A percentile compares a stretch with the other conserved stretches of the same genome.
These are phyloP conservation scores for Stephania japonica DNA, from an alignment of 164 flowering plant species.

Conservation along the genomic window DNA sequence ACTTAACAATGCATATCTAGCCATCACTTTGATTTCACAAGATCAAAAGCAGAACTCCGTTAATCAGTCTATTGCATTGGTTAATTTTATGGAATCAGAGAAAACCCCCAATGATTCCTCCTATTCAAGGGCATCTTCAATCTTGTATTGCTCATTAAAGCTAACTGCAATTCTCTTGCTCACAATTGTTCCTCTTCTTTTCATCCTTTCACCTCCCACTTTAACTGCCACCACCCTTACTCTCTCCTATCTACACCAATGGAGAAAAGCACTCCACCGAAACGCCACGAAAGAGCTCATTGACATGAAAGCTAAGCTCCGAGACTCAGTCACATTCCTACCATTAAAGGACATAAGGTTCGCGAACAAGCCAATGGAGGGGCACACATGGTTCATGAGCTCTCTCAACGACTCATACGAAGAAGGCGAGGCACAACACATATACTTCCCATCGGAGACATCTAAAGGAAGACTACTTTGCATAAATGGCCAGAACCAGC, in stretches of 20 bases:
- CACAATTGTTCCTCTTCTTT: background rate
- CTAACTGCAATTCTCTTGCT: background rate
- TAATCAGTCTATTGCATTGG: too few species aligned
- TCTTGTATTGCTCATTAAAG: background rate
- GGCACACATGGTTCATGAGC: constrained; percentile 96
- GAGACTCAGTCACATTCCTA: constrained; percentile 57
- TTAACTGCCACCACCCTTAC: background rate
- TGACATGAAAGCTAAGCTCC: constrained; percentile 33
- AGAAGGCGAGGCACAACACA: constrained; percentile 54
- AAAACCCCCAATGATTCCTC: too few species aligned
- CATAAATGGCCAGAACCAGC: constrained; percentile 47
- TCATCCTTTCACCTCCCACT: background rate
- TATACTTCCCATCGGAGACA: constrained; percentile 50
- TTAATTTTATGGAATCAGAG: too few species aligned
- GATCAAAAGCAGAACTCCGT: too few species aligned
- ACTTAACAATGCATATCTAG: background rate
- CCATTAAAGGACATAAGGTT: constrained; percentile 73
- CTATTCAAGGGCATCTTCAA: background rate
- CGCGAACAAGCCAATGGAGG: constrained; percentile 35
- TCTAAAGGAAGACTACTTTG: constrained; percentile 60
- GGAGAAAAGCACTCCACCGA: constrained; percentile 6
- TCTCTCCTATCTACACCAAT: constrained; percentile 1
- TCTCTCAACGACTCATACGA: constrained; percentile 52
- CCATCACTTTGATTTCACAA: background rate
- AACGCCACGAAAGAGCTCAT: background rate